phyloP scores from a whole-genome alignment of 306 rosid genomes.

The Dryas alaskensis region DNA sequence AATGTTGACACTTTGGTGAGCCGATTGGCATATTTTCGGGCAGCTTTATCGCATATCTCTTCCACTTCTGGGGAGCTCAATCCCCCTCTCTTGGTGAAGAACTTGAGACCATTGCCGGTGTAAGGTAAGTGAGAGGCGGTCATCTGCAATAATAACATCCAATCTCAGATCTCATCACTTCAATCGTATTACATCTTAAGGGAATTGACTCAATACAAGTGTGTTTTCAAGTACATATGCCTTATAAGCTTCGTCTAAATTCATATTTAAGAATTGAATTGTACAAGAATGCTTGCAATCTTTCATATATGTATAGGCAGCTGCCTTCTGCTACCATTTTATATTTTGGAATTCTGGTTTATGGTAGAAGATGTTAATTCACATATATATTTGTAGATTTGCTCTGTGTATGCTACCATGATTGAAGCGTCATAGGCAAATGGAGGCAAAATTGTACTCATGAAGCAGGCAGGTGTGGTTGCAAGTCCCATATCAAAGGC shows the following conservation, averaged over 20 bases:
- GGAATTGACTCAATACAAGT: background rate
- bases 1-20: conserved; percentile 57
- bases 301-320: too few species aligned
- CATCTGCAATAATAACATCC: conserved; percentile 47
- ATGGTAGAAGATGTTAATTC: too few species aligned
- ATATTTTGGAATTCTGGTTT: background rate
- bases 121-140: conserved; percentile 94
- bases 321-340: too few species aligned
- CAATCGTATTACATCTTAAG: background rate
- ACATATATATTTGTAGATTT: background rate
- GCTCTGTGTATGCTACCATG: conserved; percentile 43
- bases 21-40: conserved; percentile 74
- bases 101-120: conserved; percentile 82
- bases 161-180: background rate
- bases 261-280: too few species aligned
- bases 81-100: conserved; percentile 84
- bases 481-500: conserved; percentile 75
- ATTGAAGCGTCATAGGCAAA: conserved; percentile 82
- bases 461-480: conserved; percentile 94
- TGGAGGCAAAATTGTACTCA: conserved; percentile 88
- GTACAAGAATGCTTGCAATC: too few species aligned
- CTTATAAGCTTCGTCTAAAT: too few species aligned
- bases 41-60: conserved; percentile 72
- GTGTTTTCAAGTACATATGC: background rate
- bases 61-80: conserved; percentile 69